Evolutionary conservation across 2,329 filamentous ascomycete genomes (phyloP).

Genomic region (Chalaropsis ovoidea): DNA sequence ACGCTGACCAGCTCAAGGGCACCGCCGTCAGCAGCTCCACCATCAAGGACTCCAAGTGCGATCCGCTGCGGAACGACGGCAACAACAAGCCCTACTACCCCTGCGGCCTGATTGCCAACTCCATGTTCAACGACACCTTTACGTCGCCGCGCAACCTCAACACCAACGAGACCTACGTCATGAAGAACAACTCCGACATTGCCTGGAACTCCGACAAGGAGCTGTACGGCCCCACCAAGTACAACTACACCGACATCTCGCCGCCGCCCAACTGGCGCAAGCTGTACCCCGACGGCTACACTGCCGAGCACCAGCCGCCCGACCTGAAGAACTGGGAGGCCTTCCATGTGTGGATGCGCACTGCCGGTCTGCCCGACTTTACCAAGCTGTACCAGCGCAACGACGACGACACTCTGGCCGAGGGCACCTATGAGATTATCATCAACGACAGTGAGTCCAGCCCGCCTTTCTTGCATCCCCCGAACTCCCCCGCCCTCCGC

Average conservation of each 20-base stretch:
- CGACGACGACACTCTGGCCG: conserved; percentile 54
- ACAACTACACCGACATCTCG: conserved; percentile 54
- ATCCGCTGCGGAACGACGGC: conserved; percentile 53
- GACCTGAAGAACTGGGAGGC: conserved; percentile 65
- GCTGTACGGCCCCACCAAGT: conserved; percentile 62
- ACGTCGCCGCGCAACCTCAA: conserved; percentile 53
- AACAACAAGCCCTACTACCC: conserved; percentile 69
- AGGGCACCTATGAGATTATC: conserved; percentile 64
- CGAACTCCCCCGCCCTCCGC: not conserved
- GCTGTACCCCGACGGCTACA: conserved; percentile 63
- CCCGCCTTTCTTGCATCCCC: too few species aligned
- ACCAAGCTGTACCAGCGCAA: conserved; percentile 88
- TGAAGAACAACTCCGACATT: conserved; percentile 65
- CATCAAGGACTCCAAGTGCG: conserved; percentile 61
- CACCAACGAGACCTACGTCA: conserved; percentile 50
- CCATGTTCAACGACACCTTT: conserved; percentile 91
- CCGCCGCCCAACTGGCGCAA: conserved; percentile 79
- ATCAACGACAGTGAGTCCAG: conserved; percentile 63
- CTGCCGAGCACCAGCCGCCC: conserved; percentile 53
- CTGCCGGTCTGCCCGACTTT: conserved; percentile 84
- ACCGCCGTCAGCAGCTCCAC: conserved; percentile 47
- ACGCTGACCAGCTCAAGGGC: conserved; percentile 70
- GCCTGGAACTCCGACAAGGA: conserved; percentile 77
- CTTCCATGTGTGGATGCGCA: conserved; percentile 99
- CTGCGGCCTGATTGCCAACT: conserved; percentile 93